phyloP scores from a whole-genome alignment of 805 yeast species.

The Cyberlindnera japonica region DNA sequence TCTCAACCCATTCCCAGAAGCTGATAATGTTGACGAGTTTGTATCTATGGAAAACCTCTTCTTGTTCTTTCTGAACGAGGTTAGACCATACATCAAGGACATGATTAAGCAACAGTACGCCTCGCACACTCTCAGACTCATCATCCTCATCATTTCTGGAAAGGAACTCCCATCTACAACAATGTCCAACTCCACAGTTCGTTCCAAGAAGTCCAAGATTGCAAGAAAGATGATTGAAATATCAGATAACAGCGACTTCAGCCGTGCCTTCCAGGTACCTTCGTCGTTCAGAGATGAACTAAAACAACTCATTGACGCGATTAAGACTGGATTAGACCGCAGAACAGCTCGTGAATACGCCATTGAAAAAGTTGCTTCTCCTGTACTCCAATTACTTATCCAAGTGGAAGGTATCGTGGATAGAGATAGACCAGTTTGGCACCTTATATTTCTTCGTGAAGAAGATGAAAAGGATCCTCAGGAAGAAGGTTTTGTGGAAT shows the following conservation, averaged over 20 bases:
- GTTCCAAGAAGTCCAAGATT: conserved; percentile 80
- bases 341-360: conserved; percentile 66
- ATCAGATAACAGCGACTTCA: conserved; percentile 70
- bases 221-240: conserved; percentile 93
- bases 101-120: conserved; percentile 79
- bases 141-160: conserved; percentile 71
- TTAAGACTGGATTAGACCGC: conserved; percentile 36
- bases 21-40: conserved; percentile 31
- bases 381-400: conserved; percentile 74
- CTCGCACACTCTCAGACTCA: conserved; percentile 77
- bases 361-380: conserved; percentile 79
- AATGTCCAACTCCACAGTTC: conserved; percentile 61
- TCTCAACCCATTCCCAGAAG: conserved; percentile 40
- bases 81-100: conserved; percentile 52
- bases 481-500: conserved; percentile 81
- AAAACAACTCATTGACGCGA: conserved; percentile 41
- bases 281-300: conserved; percentile 60
- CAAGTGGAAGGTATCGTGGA: conserved; percentile 80
- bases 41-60: conserved; percentile 66
- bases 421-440: conserved; percentile 69
- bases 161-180: conserved; percentile 73
- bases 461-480: conserved; percentile 49
- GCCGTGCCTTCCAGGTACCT: conserved; percentile 66
- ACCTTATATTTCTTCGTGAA: conserved; percentile 50
- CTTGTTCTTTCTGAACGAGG: conserved; percentile 60